These are phyloP conservation scores for Scheffersomyces lignicola DNA, from an alignment of 1,139 yeast genomes.

Conservation along the genomic window DNA sequence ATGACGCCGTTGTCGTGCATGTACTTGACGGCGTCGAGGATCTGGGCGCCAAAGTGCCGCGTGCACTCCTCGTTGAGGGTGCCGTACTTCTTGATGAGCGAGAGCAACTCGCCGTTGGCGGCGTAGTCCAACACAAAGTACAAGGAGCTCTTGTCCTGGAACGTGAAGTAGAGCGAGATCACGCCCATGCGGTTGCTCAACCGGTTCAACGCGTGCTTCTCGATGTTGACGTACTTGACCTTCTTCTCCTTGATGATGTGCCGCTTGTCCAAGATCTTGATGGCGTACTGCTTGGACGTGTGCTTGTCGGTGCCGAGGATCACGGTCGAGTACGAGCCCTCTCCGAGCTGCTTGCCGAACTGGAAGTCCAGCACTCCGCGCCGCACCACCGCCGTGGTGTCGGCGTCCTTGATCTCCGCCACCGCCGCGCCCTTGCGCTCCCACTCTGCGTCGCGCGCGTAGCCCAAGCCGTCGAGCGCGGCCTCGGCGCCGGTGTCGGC, in stretches of 20 bases:
- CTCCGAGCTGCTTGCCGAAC: constrained; percentile 86
- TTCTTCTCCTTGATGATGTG: constrained; percentile 95
- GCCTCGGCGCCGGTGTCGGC: constrained; percentile 8
- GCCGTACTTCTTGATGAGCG: constrained; percentile 74
- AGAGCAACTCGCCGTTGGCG: constrained; percentile 84
- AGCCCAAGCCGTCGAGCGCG: constrained; percentile 4
- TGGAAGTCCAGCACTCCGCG: constrained; percentile 81
- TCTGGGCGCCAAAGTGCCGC: constrained; percentile 65
- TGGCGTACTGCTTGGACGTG: constrained; percentile 76
- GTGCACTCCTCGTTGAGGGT: constrained; percentile 78
- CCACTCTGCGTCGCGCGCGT: constrained; percentile 27
- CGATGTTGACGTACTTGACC: constrained; percentile 94
- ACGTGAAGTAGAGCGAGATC: constrained; percentile 85
- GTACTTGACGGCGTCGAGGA: constrained; percentile 62
- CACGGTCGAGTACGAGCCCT: constrained; percentile 95
- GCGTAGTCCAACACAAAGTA: constrained; percentile 94
- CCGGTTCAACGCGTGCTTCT: constrained; percentile 86
- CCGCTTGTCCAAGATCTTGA: constrained; percentile 86
- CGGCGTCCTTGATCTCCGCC: constrained; percentile 20
- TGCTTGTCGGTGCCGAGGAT: constrained; percentile 80
- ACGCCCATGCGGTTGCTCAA: constrained; percentile 74
- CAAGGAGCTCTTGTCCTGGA: constrained; percentile 85
- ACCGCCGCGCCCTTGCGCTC: constrained; percentile 41
- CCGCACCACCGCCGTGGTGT: constrained; percentile 34
- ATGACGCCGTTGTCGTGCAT: constrained; percentile 77